These are phyloP conservation scores for Cubamyces sp. DNA, from an alignment of 768 basidiomycete genomes.

Conservation along the genomic window DNA sequence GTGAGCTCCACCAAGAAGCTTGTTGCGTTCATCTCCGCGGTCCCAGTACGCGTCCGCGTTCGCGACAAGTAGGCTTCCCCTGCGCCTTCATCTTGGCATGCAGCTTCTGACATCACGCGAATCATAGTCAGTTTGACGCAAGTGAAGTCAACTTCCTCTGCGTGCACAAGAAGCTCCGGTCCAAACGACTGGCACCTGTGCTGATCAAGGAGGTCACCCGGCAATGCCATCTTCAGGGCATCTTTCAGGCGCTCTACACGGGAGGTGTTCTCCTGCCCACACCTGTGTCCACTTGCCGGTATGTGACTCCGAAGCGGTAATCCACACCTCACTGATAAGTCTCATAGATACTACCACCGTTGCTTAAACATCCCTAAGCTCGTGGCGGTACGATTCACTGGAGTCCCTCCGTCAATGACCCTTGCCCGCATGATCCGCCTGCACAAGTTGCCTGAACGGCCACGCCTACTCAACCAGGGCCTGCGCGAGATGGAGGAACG, in stretches of 20 bases:
- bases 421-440: conserved; percentile 86
- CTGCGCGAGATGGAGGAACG: conserved; percentile 86
- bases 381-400: conserved; percentile 87
- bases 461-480: conserved; percentile 52
- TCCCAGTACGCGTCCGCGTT: conserved; percentile 86
- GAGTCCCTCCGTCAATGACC: conserved; percentile 84
- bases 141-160: conserved; percentile 98
- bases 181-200: conserved; percentile 92
- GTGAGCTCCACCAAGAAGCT: conserved; percentile 90
- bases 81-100: background rate
- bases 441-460: conserved; percentile 64
- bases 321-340: background rate
- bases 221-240: conserved; percentile 83
- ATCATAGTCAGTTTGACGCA: conserved; percentile 62
- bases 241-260: conserved; percentile 98
- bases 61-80: conserved; percentile 67
- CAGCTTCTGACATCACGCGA: conserved; percentile 6
- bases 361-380: conserved; percentile 91
- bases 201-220: conserved; percentile 98
- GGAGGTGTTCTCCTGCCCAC: conserved; percentile 94
- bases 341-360: conserved; percentile 84
- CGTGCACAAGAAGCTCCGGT: conserved; percentile 95
- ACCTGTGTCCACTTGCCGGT: conserved; percentile 86
- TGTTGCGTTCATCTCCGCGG: conserved; percentile 95
- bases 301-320: conserved; percentile 28